A percentile compares a stretch with the other conserved stretches of the same genome.
Conservation (phyloP, 2,329 filamentous ascomycete genomes). For the Domatiomyces globalis region DNA sequence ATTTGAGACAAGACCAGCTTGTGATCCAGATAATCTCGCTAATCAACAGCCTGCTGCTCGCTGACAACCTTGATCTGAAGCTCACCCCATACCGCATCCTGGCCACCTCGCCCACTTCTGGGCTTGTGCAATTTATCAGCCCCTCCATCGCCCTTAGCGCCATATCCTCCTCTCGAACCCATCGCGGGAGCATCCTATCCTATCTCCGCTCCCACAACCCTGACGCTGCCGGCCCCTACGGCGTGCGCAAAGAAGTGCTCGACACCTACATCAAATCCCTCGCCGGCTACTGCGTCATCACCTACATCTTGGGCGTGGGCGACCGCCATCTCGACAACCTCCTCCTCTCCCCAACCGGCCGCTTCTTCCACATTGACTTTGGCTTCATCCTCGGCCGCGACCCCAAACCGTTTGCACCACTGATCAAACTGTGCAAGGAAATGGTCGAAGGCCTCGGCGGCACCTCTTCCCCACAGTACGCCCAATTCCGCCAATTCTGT, state of each 20-base stretch:
- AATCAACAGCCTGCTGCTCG: slow-evolving; percentile 90
- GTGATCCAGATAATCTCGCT: slow-evolving; percentile 95
- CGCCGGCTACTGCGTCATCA: slow-evolving; percentile 96
- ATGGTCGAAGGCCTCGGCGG: slow-evolving; percentile 99
- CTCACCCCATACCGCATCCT: slow-evolving; percentile 92
- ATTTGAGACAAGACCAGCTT: slow-evolving; percentile 88
- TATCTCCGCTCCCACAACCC: slow-evolving; percentile 86
- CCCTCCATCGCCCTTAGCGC: slow-evolving; percentile 71
- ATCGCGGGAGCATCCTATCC: slow-evolving; percentile 61
- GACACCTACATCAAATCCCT: slow-evolving; percentile 94
- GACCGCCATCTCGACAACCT: slow-evolving; percentile 94
- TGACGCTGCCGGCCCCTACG: slow-evolving; percentile 64
- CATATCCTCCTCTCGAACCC: slow-evolving; percentile 55
- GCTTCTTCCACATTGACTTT: slow-evolving; percentile 98
- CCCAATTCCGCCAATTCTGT: slow-evolving; percentile 86
- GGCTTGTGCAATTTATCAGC: slow-evolving; percentile 75
- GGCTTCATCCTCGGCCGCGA: slow-evolving; percentile 95
- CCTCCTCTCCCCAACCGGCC: slow-evolving; percentile 71
- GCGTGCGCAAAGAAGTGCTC: slow-evolving; percentile 80
- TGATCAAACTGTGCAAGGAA: slow-evolving; percentile 93
- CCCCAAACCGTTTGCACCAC: slow-evolving; percentile 89
- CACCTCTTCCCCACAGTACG: slow-evolving; percentile 59
- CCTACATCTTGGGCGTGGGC: slow-evolving; percentile 89
- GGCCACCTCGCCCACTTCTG: slow-evolving; percentile 76
- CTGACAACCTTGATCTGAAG: slow-evolving; percentile 91